phyloP scores from a whole-genome alignment of 169 alveolate species.

The Besnoitia besnoiti region DNA sequence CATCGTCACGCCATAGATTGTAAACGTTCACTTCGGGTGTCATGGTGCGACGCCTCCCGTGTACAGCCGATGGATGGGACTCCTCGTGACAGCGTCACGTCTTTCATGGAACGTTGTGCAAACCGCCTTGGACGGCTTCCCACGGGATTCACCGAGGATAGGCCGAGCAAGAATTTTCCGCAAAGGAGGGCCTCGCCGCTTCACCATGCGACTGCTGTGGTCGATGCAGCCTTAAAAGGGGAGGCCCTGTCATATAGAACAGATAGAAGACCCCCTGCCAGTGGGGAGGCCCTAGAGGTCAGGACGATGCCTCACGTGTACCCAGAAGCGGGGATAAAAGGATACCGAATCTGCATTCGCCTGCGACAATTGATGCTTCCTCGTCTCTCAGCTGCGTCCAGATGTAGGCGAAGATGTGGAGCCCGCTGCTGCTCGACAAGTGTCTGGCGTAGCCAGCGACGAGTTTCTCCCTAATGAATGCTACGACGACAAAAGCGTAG shows the following conservation, averaged over 20 bases:
- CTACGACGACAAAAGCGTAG: not conserved
- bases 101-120: not conserved
- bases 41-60: not conserved
- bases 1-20: not conserved
- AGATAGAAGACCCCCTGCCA: not conserved
- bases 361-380: not conserved
- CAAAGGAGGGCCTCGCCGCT: not conserved
- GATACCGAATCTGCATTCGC: not conserved
- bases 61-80: slow-evolving; percentile 3
- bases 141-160: not conserved
- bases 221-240: not conserved
- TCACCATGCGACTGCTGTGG: no score
- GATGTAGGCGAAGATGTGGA: not conserved
- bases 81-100: not conserved
- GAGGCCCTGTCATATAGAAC: no score
- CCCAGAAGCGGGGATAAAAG: not conserved
- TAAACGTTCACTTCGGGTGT: not conserved
- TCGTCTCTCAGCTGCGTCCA: not conserved
- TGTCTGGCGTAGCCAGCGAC: not conserved
- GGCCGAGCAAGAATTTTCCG: not conserved
- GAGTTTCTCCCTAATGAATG: not conserved
- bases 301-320: not conserved
- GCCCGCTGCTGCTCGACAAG: not conserved
- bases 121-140: not conserved
- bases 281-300: not conserved